A percentile compares a stretch with the other conserved stretches of the same genome.
These are phyloP conservation scores for Vinca minor DNA, from an alignment of 257 asterid genomes.

Conservation along the genomic window DNA sequence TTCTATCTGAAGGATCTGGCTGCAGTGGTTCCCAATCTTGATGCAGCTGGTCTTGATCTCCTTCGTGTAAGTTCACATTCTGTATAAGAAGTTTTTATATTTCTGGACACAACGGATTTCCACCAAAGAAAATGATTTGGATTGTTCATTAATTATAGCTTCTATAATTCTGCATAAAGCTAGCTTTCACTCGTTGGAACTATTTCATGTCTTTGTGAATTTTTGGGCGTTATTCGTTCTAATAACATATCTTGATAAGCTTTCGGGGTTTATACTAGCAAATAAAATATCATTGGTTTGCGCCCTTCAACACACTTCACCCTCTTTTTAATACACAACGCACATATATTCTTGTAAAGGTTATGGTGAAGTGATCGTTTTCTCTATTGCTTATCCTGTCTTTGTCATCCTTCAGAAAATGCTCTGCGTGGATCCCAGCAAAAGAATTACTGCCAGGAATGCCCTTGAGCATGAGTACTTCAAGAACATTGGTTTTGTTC, in stretches of 20 bases:
- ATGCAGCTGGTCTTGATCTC: conserved; percentile 75
- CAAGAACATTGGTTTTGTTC: conserved; percentile 65
- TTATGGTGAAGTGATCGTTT: not conserved
- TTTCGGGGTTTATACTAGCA: not conserved
- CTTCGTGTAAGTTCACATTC: conserved; percentile 52
- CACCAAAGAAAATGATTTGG: no score
- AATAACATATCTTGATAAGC: not conserved
- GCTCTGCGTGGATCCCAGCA: conserved; percentile 87
- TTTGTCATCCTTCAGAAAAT: conserved; percentile 25
- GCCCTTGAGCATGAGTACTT: conserved; percentile 93
- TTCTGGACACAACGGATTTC: not conserved
- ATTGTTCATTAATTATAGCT: not conserved
- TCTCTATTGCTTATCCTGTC: not conserved
- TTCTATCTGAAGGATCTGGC: conserved; percentile 56
- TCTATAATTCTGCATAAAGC: not conserved
- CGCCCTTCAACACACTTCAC: not conserved
- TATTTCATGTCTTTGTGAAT: not conserved
- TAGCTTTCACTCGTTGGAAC: not conserved
- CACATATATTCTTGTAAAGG: not conserved
- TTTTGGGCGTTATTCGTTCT: not conserved
- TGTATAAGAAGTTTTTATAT: not conserved
- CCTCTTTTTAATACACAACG: not conserved
- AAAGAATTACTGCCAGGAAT: conserved; percentile 73
- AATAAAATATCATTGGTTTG: not conserved
- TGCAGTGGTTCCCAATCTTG: conserved; percentile 64